Evolutionary conservation across 139 green algal species (phyloP).

Genomic region (Tetradesmus lagerheimii): DNA sequence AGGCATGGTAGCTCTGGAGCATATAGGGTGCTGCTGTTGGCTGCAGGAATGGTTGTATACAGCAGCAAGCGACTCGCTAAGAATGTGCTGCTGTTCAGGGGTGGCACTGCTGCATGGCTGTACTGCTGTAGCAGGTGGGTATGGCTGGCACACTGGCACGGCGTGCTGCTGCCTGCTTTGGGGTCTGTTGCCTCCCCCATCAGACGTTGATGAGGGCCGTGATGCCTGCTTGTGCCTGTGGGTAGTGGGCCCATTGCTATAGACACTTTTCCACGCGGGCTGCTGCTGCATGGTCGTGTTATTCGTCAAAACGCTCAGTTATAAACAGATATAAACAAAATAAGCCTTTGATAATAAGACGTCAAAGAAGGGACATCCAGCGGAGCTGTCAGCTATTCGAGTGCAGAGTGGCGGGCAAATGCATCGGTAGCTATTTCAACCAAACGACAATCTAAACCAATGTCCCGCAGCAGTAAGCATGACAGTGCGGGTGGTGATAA

Average conservation of each 20-base stretch:
- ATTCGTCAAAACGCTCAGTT: too few species aligned
- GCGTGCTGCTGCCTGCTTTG: background rate
- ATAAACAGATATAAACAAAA: too few species aligned
- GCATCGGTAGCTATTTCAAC: too few species aligned
- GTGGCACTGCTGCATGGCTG: background rate
- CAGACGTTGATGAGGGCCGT: too few species aligned
- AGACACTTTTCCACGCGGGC: background rate
- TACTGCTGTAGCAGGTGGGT: background rate
- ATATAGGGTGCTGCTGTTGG: background rate
- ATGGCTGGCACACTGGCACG: background rate
- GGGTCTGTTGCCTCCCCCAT: background rate
- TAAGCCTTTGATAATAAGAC: too few species aligned
- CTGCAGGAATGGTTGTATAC: background rate
- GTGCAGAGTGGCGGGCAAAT: too few species aligned
- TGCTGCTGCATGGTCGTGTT: background rate
- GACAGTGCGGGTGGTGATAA: too few species aligned
- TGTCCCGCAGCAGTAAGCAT: too few species aligned
- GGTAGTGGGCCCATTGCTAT: background rate
- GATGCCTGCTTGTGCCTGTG: background rate
- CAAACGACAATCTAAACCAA: too few species aligned
- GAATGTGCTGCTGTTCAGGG: too few species aligned
- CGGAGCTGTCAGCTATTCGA: too few species aligned
- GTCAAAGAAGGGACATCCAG: too few species aligned
- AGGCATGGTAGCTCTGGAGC: background rate
- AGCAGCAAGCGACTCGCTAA: background rate